These are phyloP conservation scores for Ceratocystis ficicola DNA, from an alignment of 2,329 filamentous ascomycete genomes.

Conservation along the genomic window DNA sequence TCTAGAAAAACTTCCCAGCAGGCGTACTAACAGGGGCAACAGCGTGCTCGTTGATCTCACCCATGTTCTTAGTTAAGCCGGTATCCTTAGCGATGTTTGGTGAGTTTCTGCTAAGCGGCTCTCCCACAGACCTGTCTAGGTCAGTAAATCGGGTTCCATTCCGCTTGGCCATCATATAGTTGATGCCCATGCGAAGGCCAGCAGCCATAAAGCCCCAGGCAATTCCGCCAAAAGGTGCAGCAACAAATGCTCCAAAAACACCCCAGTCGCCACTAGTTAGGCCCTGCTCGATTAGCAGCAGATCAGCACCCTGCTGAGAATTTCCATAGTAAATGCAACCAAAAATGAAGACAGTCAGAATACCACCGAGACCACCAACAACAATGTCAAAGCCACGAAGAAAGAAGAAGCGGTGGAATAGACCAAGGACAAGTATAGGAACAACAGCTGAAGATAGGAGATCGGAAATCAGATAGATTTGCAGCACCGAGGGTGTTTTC, in stretches of 20 bases:
- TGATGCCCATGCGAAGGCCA: conserved; percentile 44
- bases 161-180: conserved; percentile 45
- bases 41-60: conserved; percentile 24
- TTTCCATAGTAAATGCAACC: conserved; percentile 66
- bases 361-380: conserved; percentile 62
- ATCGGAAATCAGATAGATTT: conserved; percentile 74
- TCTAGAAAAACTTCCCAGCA: conserved; percentile 44
- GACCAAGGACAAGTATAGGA: conserved; percentile 61
- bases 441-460: conserved; percentile 65
- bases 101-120: background rate
- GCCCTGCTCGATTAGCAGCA: conserved; percentile 60
- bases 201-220: conserved; percentile 58
- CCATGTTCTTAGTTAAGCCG: conserved; percentile 18
- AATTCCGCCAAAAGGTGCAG: conserved; percentile 62
- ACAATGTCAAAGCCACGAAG: conserved; percentile 75
- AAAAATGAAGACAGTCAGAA: conserved; percentile 70
- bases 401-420: conserved; percentile 58
- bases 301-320: conserved; percentile 47
- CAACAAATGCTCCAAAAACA: conserved; percentile 71
- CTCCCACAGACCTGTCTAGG: conserved; percentile 11
- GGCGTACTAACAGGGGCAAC: conserved; percentile 27
- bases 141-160: conserved; percentile 54
- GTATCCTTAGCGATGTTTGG: background rate
- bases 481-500: conserved; percentile 59
- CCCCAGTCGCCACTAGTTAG: conserved; percentile 70